phyloP scores from a whole-genome alignment of 2,329 filamentous ascomycete genomes.

The Metarhizium humberi region DNA sequence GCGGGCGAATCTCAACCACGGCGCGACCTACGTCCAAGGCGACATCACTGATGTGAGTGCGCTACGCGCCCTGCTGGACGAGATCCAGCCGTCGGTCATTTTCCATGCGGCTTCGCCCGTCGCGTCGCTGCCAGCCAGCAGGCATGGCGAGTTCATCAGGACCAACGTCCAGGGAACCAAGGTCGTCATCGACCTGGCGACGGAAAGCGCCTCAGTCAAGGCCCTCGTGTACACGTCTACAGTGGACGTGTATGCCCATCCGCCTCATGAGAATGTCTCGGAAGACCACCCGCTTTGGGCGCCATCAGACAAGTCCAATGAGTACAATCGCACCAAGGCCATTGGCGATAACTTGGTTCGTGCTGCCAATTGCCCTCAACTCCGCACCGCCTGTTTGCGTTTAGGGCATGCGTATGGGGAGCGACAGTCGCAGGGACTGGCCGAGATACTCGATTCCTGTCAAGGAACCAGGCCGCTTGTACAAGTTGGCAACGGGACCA shows the following conservation, averaged over 20 bases:
- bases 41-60: slow-evolving; percentile 14
- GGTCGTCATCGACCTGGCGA: slow-evolving; percentile 15
- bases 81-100: slow-evolving; percentile 17
- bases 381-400: slow-evolving; percentile 18
- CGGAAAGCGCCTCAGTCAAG: slow-evolving; percentile 9
- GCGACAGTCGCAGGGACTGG: slow-evolving; percentile 18
- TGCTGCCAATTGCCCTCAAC: slow-evolving; percentile 14
- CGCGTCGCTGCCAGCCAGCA: slow-evolving; percentile 11
- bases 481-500: slow-evolving; percentile 16
- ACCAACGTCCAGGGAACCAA: slow-evolving; percentile 24
- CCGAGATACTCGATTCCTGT: slow-evolving; percentile 22
- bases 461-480: slow-evolving; percentile 23
- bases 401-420: slow-evolving; percentile 24
- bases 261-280: slow-evolving; percentile 13
- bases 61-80: slow-evolving; percentile 10
- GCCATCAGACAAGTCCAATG: slow-evolving; percentile 12
- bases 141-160: slow-evolving; percentile 11
- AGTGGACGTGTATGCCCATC: slow-evolving; percentile 17
- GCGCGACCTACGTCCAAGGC: slow-evolving; percentile 16
- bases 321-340: slow-evolving; percentile 23
- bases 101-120: slow-evolving; percentile 23
- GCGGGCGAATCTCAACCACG: slow-evolving; percentile 13
- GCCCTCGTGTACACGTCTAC: slow-evolving; percentile 24
- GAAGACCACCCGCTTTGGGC: slow-evolving; percentile 17
- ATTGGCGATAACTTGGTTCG: slow-evolving; percentile 20